These are phyloP conservation scores for Rhizopus delemar DNA, from an alignment of 371 early-diverging fungal species.

Conservation along the genomic window DNA sequence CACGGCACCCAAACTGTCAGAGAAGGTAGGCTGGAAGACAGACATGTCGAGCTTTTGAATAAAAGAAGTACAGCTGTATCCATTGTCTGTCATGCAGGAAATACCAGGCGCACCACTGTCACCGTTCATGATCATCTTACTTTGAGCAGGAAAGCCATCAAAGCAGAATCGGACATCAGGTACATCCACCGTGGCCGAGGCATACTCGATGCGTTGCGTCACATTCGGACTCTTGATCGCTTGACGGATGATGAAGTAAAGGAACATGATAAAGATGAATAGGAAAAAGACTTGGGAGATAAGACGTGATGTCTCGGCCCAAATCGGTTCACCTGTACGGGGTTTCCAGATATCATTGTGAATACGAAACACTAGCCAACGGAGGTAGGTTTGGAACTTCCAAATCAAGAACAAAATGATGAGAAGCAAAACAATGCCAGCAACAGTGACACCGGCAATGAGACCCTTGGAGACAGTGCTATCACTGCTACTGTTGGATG, in stretches of 20 bases:
- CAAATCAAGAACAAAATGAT: constrained; percentile 44
- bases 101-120: constrained; percentile 31
- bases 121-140: not conserved
- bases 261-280: constrained; percentile 40
- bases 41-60: constrained; percentile 36
- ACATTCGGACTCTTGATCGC: constrained; percentile 47
- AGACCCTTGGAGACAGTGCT: constrained; percentile 33
- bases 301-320: constrained; percentile 53
- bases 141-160: constrained; percentile 38
- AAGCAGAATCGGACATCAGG: constrained; percentile 56
- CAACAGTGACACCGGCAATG: constrained; percentile 51
- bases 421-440: constrained; percentile 29
- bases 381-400: constrained; percentile 41
- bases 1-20: constrained; percentile 41
- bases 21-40: constrained; percentile 39
- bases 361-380: constrained; percentile 37
- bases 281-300: constrained; percentile 42
- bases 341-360: constrained; percentile 50
- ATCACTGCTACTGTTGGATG: constrained; percentile 3
- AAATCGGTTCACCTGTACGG: constrained; percentile 48
- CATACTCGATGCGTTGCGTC: constrained; percentile 38
- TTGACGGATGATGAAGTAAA: constrained; percentile 48
- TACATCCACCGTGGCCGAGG: constrained; percentile 37
- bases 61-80: constrained; percentile 33
- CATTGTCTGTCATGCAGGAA: constrained; percentile 42